These are phyloP conservation scores for Arachis monticola DNA, from an alignment of 331 rosid genomes.

Conservation along the genomic window DNA sequence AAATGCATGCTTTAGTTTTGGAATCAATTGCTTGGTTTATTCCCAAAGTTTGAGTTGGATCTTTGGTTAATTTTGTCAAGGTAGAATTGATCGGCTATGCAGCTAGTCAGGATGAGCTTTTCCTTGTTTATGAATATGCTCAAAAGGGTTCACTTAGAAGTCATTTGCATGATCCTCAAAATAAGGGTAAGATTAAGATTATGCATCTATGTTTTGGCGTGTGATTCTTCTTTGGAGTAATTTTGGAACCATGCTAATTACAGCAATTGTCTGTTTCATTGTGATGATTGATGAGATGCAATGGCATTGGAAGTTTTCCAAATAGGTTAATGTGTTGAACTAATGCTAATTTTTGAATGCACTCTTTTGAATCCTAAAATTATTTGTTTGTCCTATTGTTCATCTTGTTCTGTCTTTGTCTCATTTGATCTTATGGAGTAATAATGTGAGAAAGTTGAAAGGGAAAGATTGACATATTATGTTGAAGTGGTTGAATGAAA, in stretches of 20 bases:
- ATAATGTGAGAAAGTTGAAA: slow-evolving; percentile 10
- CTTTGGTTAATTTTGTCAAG: slow-evolving; percentile 66
- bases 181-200: slow-evolving; percentile 71
- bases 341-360: neutral
- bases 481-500: slow-evolving; percentile 26
- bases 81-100: slow-evolving; percentile 99
- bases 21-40: slow-evolving; percentile 37
- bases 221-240: slow-evolving; percentile 18
- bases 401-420: neutral
- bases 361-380: slow-evolving; percentile 16
- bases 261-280: slow-evolving; percentile 17
- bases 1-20: slow-evolving; percentile 32
- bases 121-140: slow-evolving; percentile 84
- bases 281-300: slow-evolving; percentile 25
- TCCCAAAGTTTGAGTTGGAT: slow-evolving; percentile 48
- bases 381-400: slow-evolving; percentile 1
- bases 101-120: slow-evolving; percentile 82
- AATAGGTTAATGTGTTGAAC: slow-evolving; percentile 11
- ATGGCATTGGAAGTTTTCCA: neutral
- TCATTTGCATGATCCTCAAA: slow-evolving; percentile 91
- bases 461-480: slow-evolving; percentile 14
- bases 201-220: slow-evolving; percentile 18
- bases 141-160: slow-evolving; percentile 93
- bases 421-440: neutral
- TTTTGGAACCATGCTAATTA: slow-evolving; percentile 3